Conservation (phyloP, 2,329 filamentous ascomycete species). For the Phialocephala subalpina region DNA sequence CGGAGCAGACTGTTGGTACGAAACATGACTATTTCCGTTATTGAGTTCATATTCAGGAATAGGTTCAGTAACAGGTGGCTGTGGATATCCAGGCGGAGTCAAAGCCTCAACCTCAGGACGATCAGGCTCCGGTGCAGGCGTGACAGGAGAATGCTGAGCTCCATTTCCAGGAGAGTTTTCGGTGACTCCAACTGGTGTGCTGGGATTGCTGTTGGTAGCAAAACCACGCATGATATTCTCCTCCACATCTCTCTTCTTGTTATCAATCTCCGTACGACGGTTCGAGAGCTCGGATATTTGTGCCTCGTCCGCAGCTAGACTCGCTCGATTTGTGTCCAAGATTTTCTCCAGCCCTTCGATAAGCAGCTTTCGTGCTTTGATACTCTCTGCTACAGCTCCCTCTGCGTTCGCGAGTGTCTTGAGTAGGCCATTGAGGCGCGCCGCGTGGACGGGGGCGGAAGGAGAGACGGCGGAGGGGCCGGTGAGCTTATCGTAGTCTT, state of each 20-base stretch:
- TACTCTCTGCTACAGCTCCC: slow-evolving; percentile 85
- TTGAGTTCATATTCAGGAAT: slow-evolving; percentile 47
- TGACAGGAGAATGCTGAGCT: slow-evolving; percentile 47
- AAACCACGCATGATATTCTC: slow-evolving; percentile 89
- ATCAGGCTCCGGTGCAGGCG: slow-evolving; percentile 64
- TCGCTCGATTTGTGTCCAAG: slow-evolving; percentile 74
- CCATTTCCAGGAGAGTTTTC: slow-evolving; percentile 45
- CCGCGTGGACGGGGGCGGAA: slow-evolving; percentile 89
- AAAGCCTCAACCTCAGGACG: slow-evolving; percentile 86
- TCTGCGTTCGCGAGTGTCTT: slow-evolving; percentile 90
- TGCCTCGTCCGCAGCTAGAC: slow-evolving; percentile 74
- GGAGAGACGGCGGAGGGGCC: slow-evolving; percentile 74
- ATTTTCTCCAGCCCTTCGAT: slow-evolving; percentile 85
- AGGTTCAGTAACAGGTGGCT: slow-evolving; percentile 44
- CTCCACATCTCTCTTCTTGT: slow-evolving; percentile 88
- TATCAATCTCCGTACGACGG: slow-evolving; percentile 77
- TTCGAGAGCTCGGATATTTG: slow-evolving; percentile 68
- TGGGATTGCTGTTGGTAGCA: slow-evolving; percentile 63
- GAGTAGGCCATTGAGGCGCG: slow-evolving; percentile 86
- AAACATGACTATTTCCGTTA: slow-evolving; percentile 28
- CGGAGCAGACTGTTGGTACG: slow-evolving; percentile 17
- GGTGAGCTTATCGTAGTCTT: slow-evolving; percentile 85
- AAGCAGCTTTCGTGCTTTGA: slow-evolving; percentile 82
- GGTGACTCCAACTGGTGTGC: slow-evolving; percentile 51
- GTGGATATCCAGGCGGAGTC: slow-evolving; percentile 76